These are phyloP conservation scores for Aspergillus pseudoglaucus DNA, from an alignment of 2,329 filamentous ascomycete species.

Conservation along the genomic window DNA sequence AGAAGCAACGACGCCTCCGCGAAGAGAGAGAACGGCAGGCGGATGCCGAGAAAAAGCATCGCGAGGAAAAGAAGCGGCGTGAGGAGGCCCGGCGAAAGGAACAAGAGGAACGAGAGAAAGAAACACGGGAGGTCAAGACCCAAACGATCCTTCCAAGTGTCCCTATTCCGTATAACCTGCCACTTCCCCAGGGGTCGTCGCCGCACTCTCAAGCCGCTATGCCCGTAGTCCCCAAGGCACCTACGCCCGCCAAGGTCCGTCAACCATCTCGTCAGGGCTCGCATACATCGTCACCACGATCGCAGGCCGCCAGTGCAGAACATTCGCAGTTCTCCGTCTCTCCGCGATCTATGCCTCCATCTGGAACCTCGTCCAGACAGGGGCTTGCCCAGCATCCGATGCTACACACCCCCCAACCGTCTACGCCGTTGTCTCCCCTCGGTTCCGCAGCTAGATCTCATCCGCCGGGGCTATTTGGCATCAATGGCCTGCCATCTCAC, in stretches of 20 bases:
- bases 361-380: conserved; percentile 59
- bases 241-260: conserved; percentile 69
- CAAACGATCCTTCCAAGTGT: conserved; percentile 52
- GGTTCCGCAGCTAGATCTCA: conserved; percentile 55
- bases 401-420: conserved; percentile 53
- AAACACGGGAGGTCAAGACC: conserved; percentile 48
- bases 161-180: conserved; percentile 48
- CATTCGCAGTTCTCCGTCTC: conserved; percentile 60
- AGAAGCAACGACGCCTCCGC: conserved; percentile 69
- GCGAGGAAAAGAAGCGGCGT: conserved; percentile 73
- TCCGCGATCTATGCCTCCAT: conserved; percentile 55
- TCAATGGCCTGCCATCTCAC: conserved; percentile 49
- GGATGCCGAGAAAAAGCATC: conserved; percentile 76
- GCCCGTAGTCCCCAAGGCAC: conserved; percentile 73
- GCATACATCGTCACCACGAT: conserved; percentile 59
- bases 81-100: conserved; percentile 71
- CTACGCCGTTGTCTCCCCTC: conserved; percentile 59
- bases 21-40: conserved; percentile 82
- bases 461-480: conserved; percentile 43
- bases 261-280: conserved; percentile 74
- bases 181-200: conserved; percentile 54
- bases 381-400: conserved; percentile 44
- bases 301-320: conserved; percentile 41
- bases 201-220: conserved; percentile 74
- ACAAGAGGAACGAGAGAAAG: conserved; percentile 55